Evolutionary conservation across 805 yeast species (phyloP).

Genomic region (Crinitomyces ghanaensis): DNA sequence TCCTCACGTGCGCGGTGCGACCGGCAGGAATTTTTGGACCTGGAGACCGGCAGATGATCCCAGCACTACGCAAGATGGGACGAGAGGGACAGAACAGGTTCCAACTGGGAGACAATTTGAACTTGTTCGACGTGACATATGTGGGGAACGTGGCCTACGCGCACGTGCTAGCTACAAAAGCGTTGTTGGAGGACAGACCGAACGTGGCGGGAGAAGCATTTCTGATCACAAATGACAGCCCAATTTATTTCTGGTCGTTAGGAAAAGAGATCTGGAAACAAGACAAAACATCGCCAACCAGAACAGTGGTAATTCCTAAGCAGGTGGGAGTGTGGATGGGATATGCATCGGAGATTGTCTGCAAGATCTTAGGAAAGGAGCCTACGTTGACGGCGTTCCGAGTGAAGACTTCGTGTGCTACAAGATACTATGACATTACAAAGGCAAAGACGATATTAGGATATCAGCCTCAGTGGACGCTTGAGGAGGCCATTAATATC

Average conservation of each 20-base stretch:
- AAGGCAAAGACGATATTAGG: conserved; percentile 74
- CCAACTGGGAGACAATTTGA: conserved; percentile 90
- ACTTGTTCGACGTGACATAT: conserved; percentile 92
- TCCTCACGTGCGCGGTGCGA: conserved; percentile 75
- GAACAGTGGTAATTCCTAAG: conserved; percentile 55
- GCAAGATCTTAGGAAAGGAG: conserved; percentile 64
- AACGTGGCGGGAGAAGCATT: conserved; percentile 74
- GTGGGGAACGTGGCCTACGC: conserved; percentile 98
- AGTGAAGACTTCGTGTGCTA: conserved; percentile 85
- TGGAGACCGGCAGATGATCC: conserved; percentile 93
- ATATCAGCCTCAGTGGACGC: conserved; percentile 66
- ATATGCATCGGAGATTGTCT: conserved; percentile 62
- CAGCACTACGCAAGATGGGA: conserved; percentile 79
- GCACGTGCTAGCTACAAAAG: conserved; percentile 84
- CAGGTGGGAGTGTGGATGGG: conserved; percentile 76
- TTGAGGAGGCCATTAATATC: conserved; percentile 67
- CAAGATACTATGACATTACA: conserved; percentile 81
- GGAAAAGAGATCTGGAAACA: conserved; percentile 97
- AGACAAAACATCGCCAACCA: conserved; percentile 71
- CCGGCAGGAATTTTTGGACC: conserved; percentile 99
- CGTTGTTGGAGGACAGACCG: conserved; percentile 46
- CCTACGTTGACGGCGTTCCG: conserved; percentile 95
- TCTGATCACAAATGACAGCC: conserved; percentile 87
- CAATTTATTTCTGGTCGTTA: conserved; percentile 92
- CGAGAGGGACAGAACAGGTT: conserved; percentile 76